phyloP scores from a whole-genome alignment of 306 rosid genomes.

The Vachellia pachyceras region DNA sequence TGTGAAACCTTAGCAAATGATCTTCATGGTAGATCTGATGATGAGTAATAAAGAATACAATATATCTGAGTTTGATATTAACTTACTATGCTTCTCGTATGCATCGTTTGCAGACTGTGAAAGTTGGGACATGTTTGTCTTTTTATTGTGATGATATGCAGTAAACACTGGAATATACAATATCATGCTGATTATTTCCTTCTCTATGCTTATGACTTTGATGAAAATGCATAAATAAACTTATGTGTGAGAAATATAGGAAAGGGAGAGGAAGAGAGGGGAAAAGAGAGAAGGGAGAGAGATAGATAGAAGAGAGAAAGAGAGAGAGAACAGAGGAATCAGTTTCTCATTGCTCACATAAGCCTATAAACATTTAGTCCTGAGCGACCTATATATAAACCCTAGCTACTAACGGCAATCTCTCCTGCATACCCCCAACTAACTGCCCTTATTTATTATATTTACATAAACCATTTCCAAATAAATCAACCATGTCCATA shows the following conservation, averaged over 20 bases:
- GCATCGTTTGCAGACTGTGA: background rate
- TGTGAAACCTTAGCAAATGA: constrained; percentile 1
- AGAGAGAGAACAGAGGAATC: background rate
- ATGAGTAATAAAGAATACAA: constrained; percentile 8
- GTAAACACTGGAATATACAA: constrained; percentile 14
- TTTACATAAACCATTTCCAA: constrained; percentile 6
- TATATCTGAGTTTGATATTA: constrained; percentile 18
- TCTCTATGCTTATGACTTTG: background rate
- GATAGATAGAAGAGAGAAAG: background rate
- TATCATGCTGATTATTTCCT: constrained; percentile 25
- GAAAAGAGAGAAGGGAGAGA: background rate
- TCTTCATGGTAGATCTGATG: constrained; percentile 20
- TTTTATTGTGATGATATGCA: constrained; percentile 22
- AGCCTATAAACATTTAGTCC: background rate
- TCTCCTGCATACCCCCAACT: background rate
- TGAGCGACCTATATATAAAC: background rate
- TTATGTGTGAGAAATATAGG: background rate
- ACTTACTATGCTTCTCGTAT: constrained; percentile 12
- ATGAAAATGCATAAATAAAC: constrained; percentile 6
- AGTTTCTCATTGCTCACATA: background rate
- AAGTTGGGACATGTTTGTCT: background rate
- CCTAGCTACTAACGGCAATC: background rate
- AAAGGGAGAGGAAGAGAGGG: background rate
- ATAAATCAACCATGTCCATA: background rate
- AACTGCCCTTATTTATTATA: background rate